Conservation (phyloP, 2,329 filamentous ascomycete genomes). For the Talaromyces marneffei region DNA sequence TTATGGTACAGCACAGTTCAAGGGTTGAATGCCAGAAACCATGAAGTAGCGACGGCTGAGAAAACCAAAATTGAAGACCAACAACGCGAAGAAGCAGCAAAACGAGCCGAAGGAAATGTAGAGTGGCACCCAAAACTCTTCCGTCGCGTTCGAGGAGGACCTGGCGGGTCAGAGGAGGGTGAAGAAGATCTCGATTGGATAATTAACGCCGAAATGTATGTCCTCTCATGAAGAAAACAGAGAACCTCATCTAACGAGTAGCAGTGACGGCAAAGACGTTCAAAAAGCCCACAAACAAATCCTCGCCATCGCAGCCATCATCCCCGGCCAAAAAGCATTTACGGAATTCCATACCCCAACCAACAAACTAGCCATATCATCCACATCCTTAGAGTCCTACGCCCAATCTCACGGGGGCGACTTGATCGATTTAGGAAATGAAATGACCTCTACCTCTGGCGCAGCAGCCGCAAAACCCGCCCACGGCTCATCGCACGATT, state of each 20-base stretch:
- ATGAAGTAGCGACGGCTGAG: constrained; percentile 83
- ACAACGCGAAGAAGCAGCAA: constrained; percentile 82
- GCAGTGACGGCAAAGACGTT: constrained; percentile 59
- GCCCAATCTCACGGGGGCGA: constrained; percentile 12
- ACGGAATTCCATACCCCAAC: constrained; percentile 46
- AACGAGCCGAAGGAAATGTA: constrained; percentile 67
- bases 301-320: constrained; percentile 74
- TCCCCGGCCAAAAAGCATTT: constrained; percentile 66
- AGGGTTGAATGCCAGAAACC: constrained; percentile 78
- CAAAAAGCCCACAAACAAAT: constrained; percentile 74
- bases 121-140: constrained; percentile 90
- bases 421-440: constrained; percentile 24
- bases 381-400: neutral
- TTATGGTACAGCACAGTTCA: constrained; percentile 77
- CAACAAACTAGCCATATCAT: constrained; percentile 11
- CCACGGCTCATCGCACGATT: constrained; percentile 14
- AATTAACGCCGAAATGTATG: constrained; percentile 75
- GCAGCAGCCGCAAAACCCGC: neutral
- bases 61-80: constrained; percentile 94
- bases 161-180: constrained; percentile 67
- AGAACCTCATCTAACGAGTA: neutral
- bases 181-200: constrained; percentile 94
- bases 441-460: neutral
- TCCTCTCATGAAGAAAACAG: neutral
- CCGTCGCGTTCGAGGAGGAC: constrained; percentile 64